These are phyloP conservation scores for Diaporthe amygdali DNA, from an alignment of 2,329 filamentous ascomycete species.

Conservation along the genomic window DNA sequence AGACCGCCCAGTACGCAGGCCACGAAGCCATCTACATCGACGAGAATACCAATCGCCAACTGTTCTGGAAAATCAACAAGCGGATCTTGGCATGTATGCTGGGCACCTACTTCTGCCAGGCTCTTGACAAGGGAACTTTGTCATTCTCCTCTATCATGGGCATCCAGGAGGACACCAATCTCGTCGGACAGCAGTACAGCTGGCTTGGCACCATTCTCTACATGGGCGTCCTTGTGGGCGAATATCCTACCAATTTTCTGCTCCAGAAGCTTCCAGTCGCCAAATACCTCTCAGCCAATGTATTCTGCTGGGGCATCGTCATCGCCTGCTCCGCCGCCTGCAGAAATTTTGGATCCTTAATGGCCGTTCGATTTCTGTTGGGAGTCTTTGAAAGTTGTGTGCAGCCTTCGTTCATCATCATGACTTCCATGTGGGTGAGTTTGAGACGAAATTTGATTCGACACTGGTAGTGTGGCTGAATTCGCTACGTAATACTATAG, in stretches of 20 bases:
- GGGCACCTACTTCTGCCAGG: constrained; percentile 53
- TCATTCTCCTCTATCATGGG: constrained; percentile 35
- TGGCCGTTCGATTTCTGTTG: constrained; percentile 47
- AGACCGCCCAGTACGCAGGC: background rate
- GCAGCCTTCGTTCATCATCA: constrained; percentile 49
- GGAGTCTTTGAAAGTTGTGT: constrained; percentile 52
- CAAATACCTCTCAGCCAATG: constrained; percentile 43
- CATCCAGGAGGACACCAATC: constrained; percentile 33
- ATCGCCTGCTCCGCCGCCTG: constrained; percentile 40
- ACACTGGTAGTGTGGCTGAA: background rate
- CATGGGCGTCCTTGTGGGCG: constrained; percentile 46
- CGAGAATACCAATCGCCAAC: constrained; percentile 52
- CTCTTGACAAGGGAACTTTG: constrained; percentile 37
- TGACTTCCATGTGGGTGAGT: constrained; percentile 38
- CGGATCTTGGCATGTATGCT: constrained; percentile 55
- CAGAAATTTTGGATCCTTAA: constrained; percentile 44
- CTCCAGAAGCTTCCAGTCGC: constrained; percentile 45
- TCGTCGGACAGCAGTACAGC: constrained; percentile 43
- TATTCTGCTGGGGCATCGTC: constrained; percentile 48
- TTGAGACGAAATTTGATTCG: too few relatives aligned
- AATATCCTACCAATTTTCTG: constrained; percentile 45
- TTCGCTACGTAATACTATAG: background rate
- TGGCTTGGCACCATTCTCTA: constrained; percentile 45
- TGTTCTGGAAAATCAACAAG: constrained; percentile 55
- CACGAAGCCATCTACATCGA: constrained; percentile 46